A percentile compares a stretch with the other conserved stretches of the same genome.
These are phyloP conservation scores for Inga oerstediana DNA, from an alignment of 306 rosid species.

Conservation along the genomic window DNA sequence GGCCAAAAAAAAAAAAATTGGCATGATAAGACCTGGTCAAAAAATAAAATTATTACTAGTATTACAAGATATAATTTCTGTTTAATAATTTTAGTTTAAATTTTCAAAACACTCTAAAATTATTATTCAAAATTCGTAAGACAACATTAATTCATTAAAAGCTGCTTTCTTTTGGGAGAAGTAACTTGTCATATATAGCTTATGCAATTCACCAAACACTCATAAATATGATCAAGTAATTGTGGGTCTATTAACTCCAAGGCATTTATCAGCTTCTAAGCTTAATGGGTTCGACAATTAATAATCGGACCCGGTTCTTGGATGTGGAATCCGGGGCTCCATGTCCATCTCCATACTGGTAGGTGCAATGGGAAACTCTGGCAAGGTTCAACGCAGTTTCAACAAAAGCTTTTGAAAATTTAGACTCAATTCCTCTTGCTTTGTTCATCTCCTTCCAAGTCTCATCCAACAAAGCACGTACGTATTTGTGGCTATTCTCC, in stretches of 20 bases:
- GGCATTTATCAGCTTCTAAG: not conserved
- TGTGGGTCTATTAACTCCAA: not conserved
- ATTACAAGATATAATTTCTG: too few species aligned
- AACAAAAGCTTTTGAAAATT: constrained; percentile 41
- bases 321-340: constrained; percentile 45
- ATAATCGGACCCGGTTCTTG: constrained; percentile 33
- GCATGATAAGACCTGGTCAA: too few species aligned
- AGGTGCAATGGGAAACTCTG: constrained; percentile 53
- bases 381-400: constrained; percentile 47
- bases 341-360: constrained; percentile 62
- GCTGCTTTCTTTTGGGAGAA: too few species aligned
- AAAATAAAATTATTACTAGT: too few species aligned
- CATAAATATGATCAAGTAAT: too few species aligned
- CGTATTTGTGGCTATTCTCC: constrained; percentile 24
- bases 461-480: constrained; percentile 33
- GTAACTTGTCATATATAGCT: not conserved
- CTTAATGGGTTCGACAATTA: constrained; percentile 55
- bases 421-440: constrained; percentile 29
- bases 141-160: too few species aligned
- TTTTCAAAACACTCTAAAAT: too few species aligned
- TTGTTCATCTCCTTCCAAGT: constrained; percentile 59
- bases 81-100: too few species aligned
- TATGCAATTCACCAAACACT: not conserved
- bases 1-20: too few species aligned
- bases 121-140: too few species aligned